phyloP scores from a whole-genome alignment of 2,329 filamentous ascomycete genomes.

The Fusarium haematococcum region DNA sequence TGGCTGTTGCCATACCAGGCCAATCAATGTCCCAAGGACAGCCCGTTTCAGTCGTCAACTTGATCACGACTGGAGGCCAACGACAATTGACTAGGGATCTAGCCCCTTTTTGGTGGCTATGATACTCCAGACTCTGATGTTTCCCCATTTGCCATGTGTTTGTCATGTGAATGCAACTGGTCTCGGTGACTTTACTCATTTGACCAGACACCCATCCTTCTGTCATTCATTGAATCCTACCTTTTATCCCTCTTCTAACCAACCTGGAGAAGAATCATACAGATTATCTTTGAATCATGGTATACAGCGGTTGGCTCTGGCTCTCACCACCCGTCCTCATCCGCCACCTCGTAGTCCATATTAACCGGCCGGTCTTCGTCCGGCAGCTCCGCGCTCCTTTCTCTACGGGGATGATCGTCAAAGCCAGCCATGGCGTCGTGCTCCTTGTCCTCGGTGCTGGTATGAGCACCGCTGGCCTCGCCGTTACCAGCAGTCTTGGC shows the following conservation, averaged over 20 bases:
- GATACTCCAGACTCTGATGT: slow-evolving; percentile 7
- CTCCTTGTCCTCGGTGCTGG: slow-evolving; percentile 27
- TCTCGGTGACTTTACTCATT: background rate
- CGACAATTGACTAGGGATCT: slow-evolving; percentile 29
- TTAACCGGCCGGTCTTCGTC: slow-evolving; percentile 51
- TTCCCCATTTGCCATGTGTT: background rate
- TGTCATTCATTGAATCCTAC: background rate
- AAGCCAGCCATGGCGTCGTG: slow-evolving; percentile 44
- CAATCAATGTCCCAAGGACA: background rate
- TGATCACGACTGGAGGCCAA: slow-evolving; percentile 6
- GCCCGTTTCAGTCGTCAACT: slow-evolving; percentile 1
- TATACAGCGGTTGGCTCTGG: slow-evolving; percentile 5
- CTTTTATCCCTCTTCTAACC: background rate
- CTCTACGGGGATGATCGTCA: slow-evolving; percentile 31
- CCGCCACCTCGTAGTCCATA: slow-evolving; percentile 67
- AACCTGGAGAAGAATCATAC: background rate
- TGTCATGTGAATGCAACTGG: background rate
- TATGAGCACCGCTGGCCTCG: slow-evolving; percentile 10
- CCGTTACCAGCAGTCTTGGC: slow-evolving; percentile 19
- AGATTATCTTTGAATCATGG: background rate
- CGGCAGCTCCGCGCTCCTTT: slow-evolving; percentile 32
- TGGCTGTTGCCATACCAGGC: background rate
- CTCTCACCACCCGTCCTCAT: slow-evolving; percentile 60
- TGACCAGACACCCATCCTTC: background rate
- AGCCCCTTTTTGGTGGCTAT: slow-evolving; percentile 30